Evolutionary conservation across 176 grass and related monocot species (phyloP).

Genomic region (Carex scoparia): DNA sequence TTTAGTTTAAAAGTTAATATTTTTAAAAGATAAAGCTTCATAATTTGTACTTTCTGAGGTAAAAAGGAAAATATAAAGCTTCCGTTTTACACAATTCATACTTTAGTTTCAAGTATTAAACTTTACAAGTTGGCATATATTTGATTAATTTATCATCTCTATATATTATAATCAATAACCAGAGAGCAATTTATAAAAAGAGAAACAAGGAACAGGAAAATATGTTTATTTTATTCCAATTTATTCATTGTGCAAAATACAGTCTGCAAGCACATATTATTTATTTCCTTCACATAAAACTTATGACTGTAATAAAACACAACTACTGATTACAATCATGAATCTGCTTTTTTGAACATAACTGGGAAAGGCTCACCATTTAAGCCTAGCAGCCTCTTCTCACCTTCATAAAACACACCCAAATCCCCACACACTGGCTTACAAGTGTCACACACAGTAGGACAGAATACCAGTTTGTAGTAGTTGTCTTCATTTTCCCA

Average conservation of each 20-base stretch:
- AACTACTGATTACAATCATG: not conserved
- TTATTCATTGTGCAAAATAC: not conserved
- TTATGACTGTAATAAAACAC: not conserved
- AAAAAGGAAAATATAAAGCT: too few relatives aligned
- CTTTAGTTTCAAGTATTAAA: too few relatives aligned
- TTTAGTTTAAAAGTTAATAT: too few relatives aligned
- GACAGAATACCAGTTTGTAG: conserved; percentile 51
- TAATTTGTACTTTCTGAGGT: too few relatives aligned
- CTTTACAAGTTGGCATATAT: too few relatives aligned
- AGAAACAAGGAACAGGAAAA: not conserved
- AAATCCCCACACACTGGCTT: conserved; percentile 11
- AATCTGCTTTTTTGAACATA: conserved; percentile 6
- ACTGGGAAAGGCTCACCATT: not conserved
- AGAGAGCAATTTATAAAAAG: not conserved
- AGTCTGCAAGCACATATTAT: not conserved
- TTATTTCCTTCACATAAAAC: not conserved
- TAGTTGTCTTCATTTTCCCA: not conserved
- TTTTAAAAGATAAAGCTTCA: too few relatives aligned
- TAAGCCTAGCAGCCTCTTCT: not conserved
- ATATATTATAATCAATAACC: not conserved
- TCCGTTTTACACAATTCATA: too few relatives aligned
- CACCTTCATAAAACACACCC: conserved; percentile 5
- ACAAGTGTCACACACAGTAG: conserved; percentile 26
- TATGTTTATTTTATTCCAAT: not conserved
- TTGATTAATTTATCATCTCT: too few relatives aligned